phyloP scores from a whole-genome alignment of 2,329 filamentous ascomycete genomes.

The Periconia sp. region DNA sequence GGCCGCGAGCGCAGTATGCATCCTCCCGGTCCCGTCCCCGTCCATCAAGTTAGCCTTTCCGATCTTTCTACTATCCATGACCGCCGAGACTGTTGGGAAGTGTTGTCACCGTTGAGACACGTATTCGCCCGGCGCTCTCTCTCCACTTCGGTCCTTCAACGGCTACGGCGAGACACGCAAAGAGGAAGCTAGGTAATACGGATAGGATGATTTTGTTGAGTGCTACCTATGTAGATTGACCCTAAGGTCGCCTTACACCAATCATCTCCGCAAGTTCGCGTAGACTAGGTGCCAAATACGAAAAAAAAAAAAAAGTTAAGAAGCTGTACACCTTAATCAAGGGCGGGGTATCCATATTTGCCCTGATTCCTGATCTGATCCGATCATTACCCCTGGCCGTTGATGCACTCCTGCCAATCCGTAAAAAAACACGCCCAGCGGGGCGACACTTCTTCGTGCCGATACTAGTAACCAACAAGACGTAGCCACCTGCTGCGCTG shows the following conservation, averaged over 20 bases:
- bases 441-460: conserved; percentile 3
- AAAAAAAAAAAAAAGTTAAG: conserved; percentile 15
- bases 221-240: conserved; percentile 4
- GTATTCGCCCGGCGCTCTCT: too few species aligned
- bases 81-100: too few species aligned
- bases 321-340: conserved; percentile 34
- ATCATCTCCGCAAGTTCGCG: background rate
- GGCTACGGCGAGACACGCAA: too few species aligned
- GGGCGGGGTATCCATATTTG: conserved; percentile 42
- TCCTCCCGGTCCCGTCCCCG: too few species aligned
- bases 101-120: too few species aligned
- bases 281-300: background rate
- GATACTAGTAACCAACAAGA: background rate
- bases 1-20: too few species aligned
- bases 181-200: too few species aligned
- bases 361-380: conserved; percentile 22
- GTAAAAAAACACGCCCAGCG: conserved; percentile 12
- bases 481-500: background rate
- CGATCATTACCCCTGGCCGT: conserved; percentile 16
- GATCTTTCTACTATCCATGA: too few species aligned
- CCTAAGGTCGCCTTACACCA: background rate
- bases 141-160: too few species aligned
- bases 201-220: too few species aligned
- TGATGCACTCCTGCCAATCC: conserved; percentile 6
- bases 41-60: too few species aligned